Conservation (phyloP, 2,329 filamentous ascomycete genomes). For the Fusarium guadeloupense region DNA sequence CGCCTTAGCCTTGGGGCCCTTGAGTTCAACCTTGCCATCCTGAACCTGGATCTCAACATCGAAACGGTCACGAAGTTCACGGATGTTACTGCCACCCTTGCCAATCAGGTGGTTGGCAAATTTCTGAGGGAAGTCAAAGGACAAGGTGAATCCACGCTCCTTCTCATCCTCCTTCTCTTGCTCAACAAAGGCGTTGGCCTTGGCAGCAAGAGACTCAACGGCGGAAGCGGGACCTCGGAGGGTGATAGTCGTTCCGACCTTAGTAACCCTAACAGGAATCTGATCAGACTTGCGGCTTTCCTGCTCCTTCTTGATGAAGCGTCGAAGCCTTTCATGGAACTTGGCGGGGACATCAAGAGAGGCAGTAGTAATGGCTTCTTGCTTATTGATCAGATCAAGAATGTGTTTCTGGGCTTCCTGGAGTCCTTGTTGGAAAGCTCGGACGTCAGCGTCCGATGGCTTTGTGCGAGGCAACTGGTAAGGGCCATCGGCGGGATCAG, state of each 20-base stretch:
- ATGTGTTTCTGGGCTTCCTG: conserved; percentile 67
- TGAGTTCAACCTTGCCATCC: conserved; percentile 93
- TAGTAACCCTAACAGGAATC: conserved; percentile 68
- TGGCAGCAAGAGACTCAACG: conserved; percentile 76
- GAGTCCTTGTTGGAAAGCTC: conserved; percentile 64
- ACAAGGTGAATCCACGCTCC: conserved; percentile 85
- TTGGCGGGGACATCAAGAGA: conserved; percentile 68
- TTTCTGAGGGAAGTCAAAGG: conserved; percentile 95
- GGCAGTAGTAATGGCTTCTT: conserved; percentile 62
- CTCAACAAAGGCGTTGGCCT: conserved; percentile 81
- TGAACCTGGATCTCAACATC: conserved; percentile 86
- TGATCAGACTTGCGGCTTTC: conserved; percentile 64
- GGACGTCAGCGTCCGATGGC: conserved; percentile 61
- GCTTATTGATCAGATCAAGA: conserved; percentile 65
- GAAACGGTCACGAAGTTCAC: conserved; percentile 71
- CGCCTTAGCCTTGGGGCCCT: conserved; percentile 94
- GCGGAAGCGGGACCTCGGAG: conserved; percentile 79
- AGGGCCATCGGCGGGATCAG: conserved; percentile 55
- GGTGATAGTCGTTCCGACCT: conserved; percentile 69
- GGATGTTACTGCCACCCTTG: conserved; percentile 73
- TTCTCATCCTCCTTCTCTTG: conserved; percentile 93
- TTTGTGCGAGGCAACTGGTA: conserved; percentile 66
- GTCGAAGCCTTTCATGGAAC: conserved; percentile 70
- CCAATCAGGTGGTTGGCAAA: conserved; percentile 86
- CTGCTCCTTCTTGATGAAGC: conserved; percentile 73